These are phyloP conservation scores for Cladosporium sp. DNA, from an alignment of 2,329 filamentous ascomycete genomes.

Conservation along the genomic window DNA sequence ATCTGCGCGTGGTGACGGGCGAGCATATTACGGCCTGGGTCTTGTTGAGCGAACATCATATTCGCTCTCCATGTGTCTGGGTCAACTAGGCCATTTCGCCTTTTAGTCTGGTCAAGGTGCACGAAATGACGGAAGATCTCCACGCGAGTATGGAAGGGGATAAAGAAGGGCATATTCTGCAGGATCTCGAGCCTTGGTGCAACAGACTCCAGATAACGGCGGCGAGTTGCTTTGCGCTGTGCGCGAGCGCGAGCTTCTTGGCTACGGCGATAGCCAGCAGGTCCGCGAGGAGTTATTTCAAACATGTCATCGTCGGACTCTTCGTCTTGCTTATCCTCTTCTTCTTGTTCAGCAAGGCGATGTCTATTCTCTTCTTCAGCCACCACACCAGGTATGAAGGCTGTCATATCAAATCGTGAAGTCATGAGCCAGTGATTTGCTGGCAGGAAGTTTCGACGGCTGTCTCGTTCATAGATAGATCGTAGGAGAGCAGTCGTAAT, in stretches of 20 bases:
- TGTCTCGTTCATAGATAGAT: conserved; percentile 92
- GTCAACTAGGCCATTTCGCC: conserved; percentile 68
- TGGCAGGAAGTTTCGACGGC: conserved; percentile 79
- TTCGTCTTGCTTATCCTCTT: conserved; percentile 53
- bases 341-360: conserved; percentile 64
- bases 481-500: conserved; percentile 77
- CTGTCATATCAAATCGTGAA: conserved; percentile 78
- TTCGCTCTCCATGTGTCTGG: conserved; percentile 71
- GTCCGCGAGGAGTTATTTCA: conserved; percentile 9
- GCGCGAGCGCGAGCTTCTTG: conserved; percentile 62
- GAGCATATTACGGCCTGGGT: conserved; percentile 47
- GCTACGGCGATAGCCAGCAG: conserved; percentile 20
- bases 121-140: conserved; percentile 94
- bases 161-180: conserved; percentile 94
- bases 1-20: conserved; percentile 72
- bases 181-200: conserved; percentile 86
- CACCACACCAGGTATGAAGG: conserved; percentile 83
- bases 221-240: conserved; percentile 66
- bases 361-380: conserved; percentile 79
- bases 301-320: conserved; percentile 44
- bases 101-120: conserved; percentile 71
- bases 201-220: conserved; percentile 73
- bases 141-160: conserved; percentile 88
- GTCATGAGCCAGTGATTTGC: conserved; percentile 94
- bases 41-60: conserved; percentile 34